These are phyloP conservation scores for Aspergillus fumigatus DNA, from an alignment of 2,329 filamentous ascomycete species.

Conservation along the genomic window DNA sequence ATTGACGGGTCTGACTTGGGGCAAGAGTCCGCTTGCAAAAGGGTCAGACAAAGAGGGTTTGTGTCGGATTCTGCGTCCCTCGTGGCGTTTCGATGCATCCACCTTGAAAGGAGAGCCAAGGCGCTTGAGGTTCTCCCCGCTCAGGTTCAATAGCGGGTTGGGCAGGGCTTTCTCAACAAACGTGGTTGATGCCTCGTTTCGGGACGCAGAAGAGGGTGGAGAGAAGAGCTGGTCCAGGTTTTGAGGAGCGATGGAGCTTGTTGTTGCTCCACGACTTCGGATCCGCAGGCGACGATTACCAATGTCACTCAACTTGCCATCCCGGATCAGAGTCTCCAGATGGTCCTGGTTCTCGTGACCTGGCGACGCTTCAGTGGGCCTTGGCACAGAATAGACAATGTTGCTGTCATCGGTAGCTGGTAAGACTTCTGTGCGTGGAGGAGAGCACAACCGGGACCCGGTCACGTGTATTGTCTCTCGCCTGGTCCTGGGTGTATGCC, in stretches of 20 bases:
- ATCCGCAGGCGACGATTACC: conserved; percentile 56
- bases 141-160: conserved; percentile 30
- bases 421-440: conserved; percentile 53
- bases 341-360: conserved; percentile 56
- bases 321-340: conserved; percentile 45
- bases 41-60: conserved; percentile 43
- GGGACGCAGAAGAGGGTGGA: conserved; percentile 39
- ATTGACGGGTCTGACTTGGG: conserved; percentile 14
- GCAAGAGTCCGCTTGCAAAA: conserved; percentile 30
- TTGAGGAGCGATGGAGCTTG: conserved; percentile 51
- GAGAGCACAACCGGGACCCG: conserved; percentile 44
- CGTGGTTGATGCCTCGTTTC: conserved; percentile 20
- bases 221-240: conserved; percentile 53
- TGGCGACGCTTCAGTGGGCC: conserved; percentile 37
- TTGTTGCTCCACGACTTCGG: conserved; percentile 58
- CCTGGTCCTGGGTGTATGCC: conserved; percentile 29
- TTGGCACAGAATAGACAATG: conserved; percentile 36
- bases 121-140: conserved; percentile 40
- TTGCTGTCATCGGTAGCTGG: conserved; percentile 45
- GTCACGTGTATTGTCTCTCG: conserved; percentile 44
- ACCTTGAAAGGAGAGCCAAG: conserved; percentile 46
- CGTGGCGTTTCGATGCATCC: conserved; percentile 32
- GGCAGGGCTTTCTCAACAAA: conserved; percentile 19
- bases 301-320: conserved; percentile 40
- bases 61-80: conserved; percentile 33